Conservation (phyloP, 2,329 filamentous ascomycete genomes). For the Scopulariopsis brevicaulis region DNA sequence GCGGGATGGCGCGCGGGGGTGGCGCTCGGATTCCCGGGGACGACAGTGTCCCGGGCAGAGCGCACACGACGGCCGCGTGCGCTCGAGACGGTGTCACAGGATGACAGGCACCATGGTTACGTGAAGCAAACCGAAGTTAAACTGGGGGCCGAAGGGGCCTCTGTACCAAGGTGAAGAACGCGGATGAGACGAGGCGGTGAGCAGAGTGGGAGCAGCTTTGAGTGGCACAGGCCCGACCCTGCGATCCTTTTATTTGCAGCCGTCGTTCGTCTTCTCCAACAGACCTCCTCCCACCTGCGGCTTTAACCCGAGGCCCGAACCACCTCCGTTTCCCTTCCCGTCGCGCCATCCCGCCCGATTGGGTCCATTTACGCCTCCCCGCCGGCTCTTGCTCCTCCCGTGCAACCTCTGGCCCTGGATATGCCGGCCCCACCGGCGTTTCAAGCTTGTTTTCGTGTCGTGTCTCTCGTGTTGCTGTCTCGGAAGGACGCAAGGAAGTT, state of each 20-base stretch:
- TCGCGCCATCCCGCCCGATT: not conserved
- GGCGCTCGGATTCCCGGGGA: not conserved
- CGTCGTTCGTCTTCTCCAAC: not conserved
- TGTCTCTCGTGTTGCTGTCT: not conserved
- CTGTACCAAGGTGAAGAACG: not conserved
- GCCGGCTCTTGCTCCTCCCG: not conserved
- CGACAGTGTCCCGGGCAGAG: not conserved
- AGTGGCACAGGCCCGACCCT: not conserved
- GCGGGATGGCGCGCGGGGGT: not conserved
- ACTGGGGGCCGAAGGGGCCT: not conserved
- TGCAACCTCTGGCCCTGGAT: not conserved
- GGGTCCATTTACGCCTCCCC: not conserved
- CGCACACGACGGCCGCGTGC: not conserved
- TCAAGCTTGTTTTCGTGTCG: not conserved
- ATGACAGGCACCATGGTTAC: not conserved
- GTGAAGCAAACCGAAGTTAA: not conserved
- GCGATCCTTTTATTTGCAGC: not conserved
- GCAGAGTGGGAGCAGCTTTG: not conserved
- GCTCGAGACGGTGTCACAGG: not conserved
- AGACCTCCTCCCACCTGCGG: not conserved
- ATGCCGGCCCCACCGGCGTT: not conserved
- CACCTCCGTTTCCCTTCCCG: not conserved
- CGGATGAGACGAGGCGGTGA: not conserved
- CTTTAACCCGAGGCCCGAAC: not conserved
- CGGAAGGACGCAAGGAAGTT: not conserved